Evolutionary conservation across 768 basidiomycete genomes (phyloP), one percentile per base, ranked within the genome.

Genomic region (Mycena galopus): DNA sequence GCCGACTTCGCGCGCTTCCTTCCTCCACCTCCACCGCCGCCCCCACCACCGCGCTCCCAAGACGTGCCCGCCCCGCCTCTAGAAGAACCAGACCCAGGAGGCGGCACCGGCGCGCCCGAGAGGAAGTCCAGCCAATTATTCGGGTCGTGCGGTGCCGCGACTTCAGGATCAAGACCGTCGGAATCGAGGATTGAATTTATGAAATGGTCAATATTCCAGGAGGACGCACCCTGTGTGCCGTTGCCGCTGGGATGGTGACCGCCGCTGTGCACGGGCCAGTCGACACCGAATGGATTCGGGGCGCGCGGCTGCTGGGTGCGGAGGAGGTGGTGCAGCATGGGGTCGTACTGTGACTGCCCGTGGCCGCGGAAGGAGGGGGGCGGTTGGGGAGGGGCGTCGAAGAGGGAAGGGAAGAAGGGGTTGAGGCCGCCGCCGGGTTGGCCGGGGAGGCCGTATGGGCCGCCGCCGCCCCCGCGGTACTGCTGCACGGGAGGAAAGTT

Each of bases 201-300:
- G 73, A 75, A 75, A 37, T 58, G 53, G 66, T 75, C 73, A 69
- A 75, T 30, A 75, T 75, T 75, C 73, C 73, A 72, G 69, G 73
- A 75, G 30, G 70, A 75, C 73, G 73, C 73, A 75, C 73, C 73
- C 67, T 70, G 66, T 50, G 60, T 35, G 68, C 56, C 35, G 44
- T 19, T 23, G 66, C 42, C 42, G 65, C 25, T 30, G 47, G 32
- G n/a, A 33, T 16, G 10, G 33, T n/a, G n/a, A 19, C 35, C 30
- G 60, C 58, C n/a, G 60, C 47, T 8, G 63, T 75, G 73, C 21
- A 75, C 64, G n/a, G 73, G 73, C 73, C 73, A 75, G 39, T 75
- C 73, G 57, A 73, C 66, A 27, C 29, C 35, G 63, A 73, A 73
- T 10, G 62, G 72, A 30, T 67, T 57, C 9, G 33, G 29, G 39